phyloP scores from a whole-genome alignment of 306 rosid genomes.

The Acacia acuminata region DNA sequence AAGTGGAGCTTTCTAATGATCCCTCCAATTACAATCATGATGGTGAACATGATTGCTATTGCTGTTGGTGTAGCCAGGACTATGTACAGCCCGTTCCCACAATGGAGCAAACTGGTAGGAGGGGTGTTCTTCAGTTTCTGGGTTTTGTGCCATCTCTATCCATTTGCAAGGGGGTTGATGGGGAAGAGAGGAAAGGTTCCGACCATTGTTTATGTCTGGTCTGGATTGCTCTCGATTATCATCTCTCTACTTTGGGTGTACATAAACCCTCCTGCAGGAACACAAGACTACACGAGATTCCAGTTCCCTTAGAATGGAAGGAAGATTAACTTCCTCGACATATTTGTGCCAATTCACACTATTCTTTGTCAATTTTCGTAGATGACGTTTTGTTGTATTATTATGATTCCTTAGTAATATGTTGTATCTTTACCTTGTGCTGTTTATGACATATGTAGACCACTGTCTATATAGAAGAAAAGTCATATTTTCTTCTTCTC shows the following conservation, averaged over 20 bases:
- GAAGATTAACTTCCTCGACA: constrained; percentile 31
- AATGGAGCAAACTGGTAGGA: constrained; percentile 83
- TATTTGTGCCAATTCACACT: not conserved
- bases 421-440: not conserved
- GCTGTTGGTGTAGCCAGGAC: constrained; percentile 82
- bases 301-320: constrained; percentile 50
- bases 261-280: constrained; percentile 70
- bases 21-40: constrained; percentile 83
- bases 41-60: constrained; percentile 80
- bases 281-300: constrained; percentile 59
- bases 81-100: constrained; percentile 71
- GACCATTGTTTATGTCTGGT: constrained; percentile 82
- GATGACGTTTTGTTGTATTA: constrained; percentile 24
- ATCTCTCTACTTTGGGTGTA: constrained; percentile 87
- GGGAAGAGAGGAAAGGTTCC: constrained; percentile 83
- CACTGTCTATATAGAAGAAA: not conserved
- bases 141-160: constrained; percentile 85
- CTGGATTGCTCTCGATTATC: constrained; percentile 76
- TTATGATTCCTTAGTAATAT: not conserved
- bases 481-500: not conserved
- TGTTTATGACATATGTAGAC: not conserved
- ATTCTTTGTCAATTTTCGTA: not conserved
- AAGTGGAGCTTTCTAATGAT: constrained; percentile 89
- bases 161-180: constrained; percentile 80
- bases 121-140: constrained; percentile 91